Evolutionary conservation across 2,329 filamentous ascomycete genomes (phyloP).

Genomic region (Talaromyces verruculosus): DNA sequence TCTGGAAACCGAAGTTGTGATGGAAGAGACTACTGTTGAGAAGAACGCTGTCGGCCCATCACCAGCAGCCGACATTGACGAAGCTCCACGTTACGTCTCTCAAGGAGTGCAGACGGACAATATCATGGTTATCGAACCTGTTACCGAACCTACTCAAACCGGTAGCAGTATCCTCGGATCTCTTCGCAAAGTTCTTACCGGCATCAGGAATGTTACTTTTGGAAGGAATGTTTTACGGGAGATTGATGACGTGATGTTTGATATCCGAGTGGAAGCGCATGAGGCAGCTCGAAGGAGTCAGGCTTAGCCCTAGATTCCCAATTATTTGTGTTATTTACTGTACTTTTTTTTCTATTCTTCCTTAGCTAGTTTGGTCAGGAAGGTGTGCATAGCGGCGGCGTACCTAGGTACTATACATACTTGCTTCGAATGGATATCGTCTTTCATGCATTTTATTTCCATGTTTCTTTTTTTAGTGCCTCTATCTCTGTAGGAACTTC

Average conservation of each 20-base stretch:
- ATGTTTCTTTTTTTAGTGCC: neutral
- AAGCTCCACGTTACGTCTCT: slow-evolving; percentile 17
- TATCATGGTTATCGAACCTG: neutral
- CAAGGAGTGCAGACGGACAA: slow-evolving; percentile 23
- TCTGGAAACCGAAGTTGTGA: neutral
- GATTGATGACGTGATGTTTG: slow-evolving; percentile 76
- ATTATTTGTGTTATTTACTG: neutral
- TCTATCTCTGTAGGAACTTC: too few relatives aligned
- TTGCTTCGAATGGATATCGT: neutral
- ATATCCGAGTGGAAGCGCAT: slow-evolving; percentile 72
- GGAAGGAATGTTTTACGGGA: slow-evolving; percentile 65
- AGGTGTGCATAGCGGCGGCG: slow-evolving; percentile 20
- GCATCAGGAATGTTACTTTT: slow-evolving; percentile 60
- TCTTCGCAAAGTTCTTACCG: slow-evolving; percentile 58
- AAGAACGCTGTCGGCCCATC: neutral
- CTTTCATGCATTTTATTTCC: neutral
- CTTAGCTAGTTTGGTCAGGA: neutral
- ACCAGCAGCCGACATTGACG: neutral
- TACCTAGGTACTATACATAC: slow-evolving; percentile 8
- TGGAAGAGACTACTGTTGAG: neutral
- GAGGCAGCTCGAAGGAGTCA: slow-evolving; percentile 61
- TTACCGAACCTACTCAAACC: slow-evolving; percentile 18
- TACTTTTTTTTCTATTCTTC: neutral
- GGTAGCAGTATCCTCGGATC: slow-evolving; percentile 50
- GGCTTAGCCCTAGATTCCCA: neutral